Conservation (phyloP, 352 stramenopile genomes). For the Pythium utonaiense region DNA sequence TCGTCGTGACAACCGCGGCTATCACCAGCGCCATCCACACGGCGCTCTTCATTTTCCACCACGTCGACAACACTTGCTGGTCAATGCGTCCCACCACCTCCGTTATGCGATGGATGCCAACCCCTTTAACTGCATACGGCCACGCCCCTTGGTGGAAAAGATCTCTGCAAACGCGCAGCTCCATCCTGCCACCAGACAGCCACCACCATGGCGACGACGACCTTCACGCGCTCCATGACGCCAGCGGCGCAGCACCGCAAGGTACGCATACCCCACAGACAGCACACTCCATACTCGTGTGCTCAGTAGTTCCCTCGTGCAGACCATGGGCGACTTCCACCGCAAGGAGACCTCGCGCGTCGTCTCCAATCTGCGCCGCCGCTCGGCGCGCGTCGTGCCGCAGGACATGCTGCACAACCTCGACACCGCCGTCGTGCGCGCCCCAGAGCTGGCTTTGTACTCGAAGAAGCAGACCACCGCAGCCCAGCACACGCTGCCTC, state of each 20-base stretch:
- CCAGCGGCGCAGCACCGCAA: slow-evolving; percentile 57
- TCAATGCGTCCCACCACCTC: not conserved
- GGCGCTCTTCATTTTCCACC: slow-evolving; percentile 1
- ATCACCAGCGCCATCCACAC: slow-evolving; percentile 1
- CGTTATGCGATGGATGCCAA: not conserved
- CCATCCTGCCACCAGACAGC: slow-evolving; percentile 2
- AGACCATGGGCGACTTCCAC: slow-evolving; percentile 24
- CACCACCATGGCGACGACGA: slow-evolving; percentile 34
- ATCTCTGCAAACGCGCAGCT: not conserved
- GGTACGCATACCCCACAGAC: too few species aligned
- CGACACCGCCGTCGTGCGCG: slow-evolving; percentile 4
- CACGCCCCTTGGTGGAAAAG: not conserved
- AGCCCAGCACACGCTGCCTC: not conserved
- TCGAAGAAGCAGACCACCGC: not conserved
- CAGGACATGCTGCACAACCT: not conserved
- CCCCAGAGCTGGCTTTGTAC: not conserved
- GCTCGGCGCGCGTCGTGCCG: not conserved
- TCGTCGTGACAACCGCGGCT: not conserved
- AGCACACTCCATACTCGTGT: too few species aligned
- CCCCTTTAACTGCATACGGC: not conserved
- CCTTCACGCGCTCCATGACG: slow-evolving; percentile 31
- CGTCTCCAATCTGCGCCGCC: slow-evolving; percentile 1
- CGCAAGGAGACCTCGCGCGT: slow-evolving; percentile 16
- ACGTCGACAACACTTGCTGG: not conserved
- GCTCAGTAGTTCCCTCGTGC: too few species aligned